Conservation (phyloP, 2,329 filamentous ascomycete genomes). For the Cordyceps militaris region DNA sequence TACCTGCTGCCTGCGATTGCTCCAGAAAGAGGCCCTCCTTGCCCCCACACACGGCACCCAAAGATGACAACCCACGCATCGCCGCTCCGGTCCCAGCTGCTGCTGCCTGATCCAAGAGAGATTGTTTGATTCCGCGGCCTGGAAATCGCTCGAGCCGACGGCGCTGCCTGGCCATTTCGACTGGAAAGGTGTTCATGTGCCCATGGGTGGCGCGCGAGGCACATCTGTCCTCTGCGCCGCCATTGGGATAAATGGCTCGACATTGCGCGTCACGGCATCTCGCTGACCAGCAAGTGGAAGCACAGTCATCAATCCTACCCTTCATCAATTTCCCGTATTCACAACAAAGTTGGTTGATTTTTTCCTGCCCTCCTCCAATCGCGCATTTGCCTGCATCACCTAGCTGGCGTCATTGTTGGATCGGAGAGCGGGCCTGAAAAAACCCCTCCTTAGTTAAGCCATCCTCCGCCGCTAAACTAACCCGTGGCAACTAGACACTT, state of each 20-base stretch:
- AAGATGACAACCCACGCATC: not conserved
- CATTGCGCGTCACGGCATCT: not conserved
- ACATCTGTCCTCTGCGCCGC: conserved; percentile 12
- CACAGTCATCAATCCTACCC: not conserved
- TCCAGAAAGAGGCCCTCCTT: conserved; percentile 10
- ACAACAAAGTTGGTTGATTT: not conserved
- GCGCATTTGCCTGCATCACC: not conserved
- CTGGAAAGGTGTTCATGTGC: not conserved
- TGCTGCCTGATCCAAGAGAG: not conserved
- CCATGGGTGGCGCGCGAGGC: not conserved
- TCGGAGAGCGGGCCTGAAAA: conserved; percentile 14
- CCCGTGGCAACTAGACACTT: conserved; percentile 24
- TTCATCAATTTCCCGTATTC: not conserved
- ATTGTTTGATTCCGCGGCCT: not conserved
- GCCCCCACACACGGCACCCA: conserved; percentile 7
- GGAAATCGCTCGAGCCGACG: not conserved
- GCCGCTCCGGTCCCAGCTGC: not conserved
- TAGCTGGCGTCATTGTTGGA: conserved; percentile 12
- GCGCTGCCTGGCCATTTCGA: not conserved
- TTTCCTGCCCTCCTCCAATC: not conserved
- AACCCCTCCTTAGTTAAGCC: conserved; percentile 15
- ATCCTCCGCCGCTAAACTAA: conserved; percentile 20
- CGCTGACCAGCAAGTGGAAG: not conserved
- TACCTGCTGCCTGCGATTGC: not conserved
- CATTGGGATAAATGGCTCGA: conserved; percentile 2